Evolutionary conservation across 495 filamentous ascomycete species (phyloP).

Genomic region (Cenococcum geophilum): DNA sequence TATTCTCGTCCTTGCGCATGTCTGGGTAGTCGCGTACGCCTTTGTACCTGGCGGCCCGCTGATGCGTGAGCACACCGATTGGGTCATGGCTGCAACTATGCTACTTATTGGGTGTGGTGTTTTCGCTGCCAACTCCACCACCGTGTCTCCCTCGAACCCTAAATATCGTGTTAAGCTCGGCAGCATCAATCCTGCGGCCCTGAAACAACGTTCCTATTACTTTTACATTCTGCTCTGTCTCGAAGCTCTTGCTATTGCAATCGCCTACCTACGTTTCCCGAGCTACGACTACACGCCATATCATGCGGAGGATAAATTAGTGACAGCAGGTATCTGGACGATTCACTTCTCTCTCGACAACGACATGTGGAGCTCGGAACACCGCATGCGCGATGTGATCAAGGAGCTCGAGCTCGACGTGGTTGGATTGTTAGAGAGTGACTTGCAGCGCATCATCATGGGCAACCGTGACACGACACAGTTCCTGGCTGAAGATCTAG

Average conservation of each 20-base stretch:
- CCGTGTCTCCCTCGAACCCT: constrained; percentile 32
- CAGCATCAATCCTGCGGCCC: constrained; percentile 46
- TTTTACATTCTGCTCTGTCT: constrained; percentile 65
- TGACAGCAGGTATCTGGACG: constrained; percentile 97
- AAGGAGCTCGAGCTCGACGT: constrained; percentile 93
- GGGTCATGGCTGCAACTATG: constrained; percentile 85
- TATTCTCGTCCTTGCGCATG: constrained; percentile 84
- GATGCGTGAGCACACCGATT: constrained; percentile 91
- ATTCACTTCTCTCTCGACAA: constrained; percentile 98
- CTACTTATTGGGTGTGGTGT: constrained; percentile 78
- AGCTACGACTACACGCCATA: constrained; percentile 86
- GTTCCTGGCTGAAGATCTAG: constrained; percentile 89
- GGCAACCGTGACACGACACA: constrained; percentile 96
- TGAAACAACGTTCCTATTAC: constrained; percentile 59
- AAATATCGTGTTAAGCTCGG: constrained; percentile 44
- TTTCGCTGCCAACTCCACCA: constrained; percentile 62
- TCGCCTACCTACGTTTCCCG: constrained; percentile 92
- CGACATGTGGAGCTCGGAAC: constrained; percentile 96
- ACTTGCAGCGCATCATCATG: constrained; percentile 98
- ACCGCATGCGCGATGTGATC: constrained; percentile 86
- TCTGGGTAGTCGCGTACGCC: constrained; percentile 98
- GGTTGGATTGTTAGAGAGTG: constrained; percentile 85
- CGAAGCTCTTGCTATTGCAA: constrained; percentile 69
- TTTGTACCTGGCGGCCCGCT: constrained; percentile 97
- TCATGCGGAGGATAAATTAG: constrained; percentile 74